phyloP scores from a whole-genome alignment of 345 rosid species.

The Aquilaria yunnanensis region DNA sequence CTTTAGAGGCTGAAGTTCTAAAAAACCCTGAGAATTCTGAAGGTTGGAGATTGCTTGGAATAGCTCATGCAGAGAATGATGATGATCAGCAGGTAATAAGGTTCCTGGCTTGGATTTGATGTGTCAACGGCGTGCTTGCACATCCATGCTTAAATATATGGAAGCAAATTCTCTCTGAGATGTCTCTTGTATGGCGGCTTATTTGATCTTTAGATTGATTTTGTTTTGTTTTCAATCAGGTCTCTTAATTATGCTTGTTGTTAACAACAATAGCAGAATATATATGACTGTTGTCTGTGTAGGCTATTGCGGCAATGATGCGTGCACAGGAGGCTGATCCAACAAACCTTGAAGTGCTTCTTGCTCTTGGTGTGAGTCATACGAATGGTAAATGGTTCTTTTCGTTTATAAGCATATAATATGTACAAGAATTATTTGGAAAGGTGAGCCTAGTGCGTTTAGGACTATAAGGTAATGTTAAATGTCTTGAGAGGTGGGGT shows the following conservation, averaged over 20 bases:
- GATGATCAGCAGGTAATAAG: slow-evolving; percentile 92
- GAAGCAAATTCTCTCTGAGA: background rate
- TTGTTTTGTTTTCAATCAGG: background rate
- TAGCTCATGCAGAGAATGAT: slow-evolving; percentile 97
- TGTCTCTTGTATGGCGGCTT: background rate
- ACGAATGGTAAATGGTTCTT: slow-evolving; percentile 73
- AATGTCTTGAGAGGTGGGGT: too few relatives aligned
- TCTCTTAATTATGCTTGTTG: background rate
- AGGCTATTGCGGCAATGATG: slow-evolving; percentile 99
- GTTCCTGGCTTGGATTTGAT: background rate
- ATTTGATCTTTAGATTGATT: background rate
- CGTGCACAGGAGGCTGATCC: slow-evolving; percentile 98
- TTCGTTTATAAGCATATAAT: too few relatives aligned
- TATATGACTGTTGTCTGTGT: slow-evolving; percentile 21
- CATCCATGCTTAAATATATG: background rate
- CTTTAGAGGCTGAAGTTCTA: slow-evolving; percentile 98
- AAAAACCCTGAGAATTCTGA: slow-evolving; percentile 96
- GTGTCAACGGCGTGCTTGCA: background rate
- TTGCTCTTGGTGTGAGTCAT: slow-evolving; percentile 98
- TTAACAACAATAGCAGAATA: background rate
- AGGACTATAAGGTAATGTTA: too few relatives aligned
- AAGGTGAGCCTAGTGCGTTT: background rate
- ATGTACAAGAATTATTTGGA: too few relatives aligned
- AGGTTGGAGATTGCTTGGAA: slow-evolving; percentile 99
- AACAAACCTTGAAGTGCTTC: slow-evolving; percentile 94